Conservation (phyloP, 2,329 filamentous ascomycete genomes). For the Moelleriella libera region DNA sequence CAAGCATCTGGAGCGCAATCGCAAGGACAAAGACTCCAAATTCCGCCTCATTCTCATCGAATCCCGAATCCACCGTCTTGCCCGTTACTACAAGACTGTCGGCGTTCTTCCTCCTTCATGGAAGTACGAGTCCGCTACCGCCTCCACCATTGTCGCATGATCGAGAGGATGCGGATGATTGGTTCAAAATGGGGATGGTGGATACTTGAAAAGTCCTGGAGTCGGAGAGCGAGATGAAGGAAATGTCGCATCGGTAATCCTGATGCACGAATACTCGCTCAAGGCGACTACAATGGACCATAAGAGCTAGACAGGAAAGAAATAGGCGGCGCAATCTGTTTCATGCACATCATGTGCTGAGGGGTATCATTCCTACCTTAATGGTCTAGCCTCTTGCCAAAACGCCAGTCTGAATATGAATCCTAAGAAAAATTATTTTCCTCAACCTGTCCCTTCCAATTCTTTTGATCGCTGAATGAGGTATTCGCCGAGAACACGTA, state of each 20-base stretch:
- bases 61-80: constrained; percentile 99
- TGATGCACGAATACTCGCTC: no score
- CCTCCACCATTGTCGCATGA: constrained; percentile 88
- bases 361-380: background rate
- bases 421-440: background rate
- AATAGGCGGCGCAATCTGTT: background rate
- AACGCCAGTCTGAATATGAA: constrained; percentile 2
- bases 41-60: constrained; percentile 99
- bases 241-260: constrained; percentile 10
- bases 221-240: constrained; percentile 25
- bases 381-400: constrained; percentile 21
- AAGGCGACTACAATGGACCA: no score
- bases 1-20: constrained; percentile 99
- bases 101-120: constrained; percentile 78
- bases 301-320: no score
- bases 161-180: constrained; percentile 7
- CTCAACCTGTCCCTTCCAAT: constrained; percentile 27
- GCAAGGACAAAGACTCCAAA: constrained; percentile 99
- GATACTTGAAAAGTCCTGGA: constrained; percentile 24
- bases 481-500: constrained; percentile 57
- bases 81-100: constrained; percentile 98
- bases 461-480: constrained; percentile 55
- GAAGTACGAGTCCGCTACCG: constrained; percentile 97
- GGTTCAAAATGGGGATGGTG: constrained; percentile 8
- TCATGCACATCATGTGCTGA: background rate